Base-by-base conservation (phyloP, 805 yeast genomes). In the Candida sithepensis region DNA sequence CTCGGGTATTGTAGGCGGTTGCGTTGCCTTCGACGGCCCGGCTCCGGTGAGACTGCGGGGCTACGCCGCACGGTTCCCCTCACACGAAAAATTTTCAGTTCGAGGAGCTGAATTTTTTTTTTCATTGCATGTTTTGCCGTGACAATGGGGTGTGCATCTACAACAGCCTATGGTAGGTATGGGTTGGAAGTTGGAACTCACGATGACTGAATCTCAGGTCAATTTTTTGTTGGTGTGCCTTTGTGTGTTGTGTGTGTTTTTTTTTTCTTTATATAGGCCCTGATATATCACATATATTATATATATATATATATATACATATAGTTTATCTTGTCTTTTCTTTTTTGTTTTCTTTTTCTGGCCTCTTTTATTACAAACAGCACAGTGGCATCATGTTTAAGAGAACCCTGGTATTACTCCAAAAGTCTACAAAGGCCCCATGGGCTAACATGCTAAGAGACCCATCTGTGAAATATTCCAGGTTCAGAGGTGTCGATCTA, bases 391-490 rank as follows among this genome's bases (percentile, higher is more conserved):
- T 20, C 16, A 66, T 65, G 70, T 66, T 66, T 42, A 66, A 57
- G 43, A 58, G 55, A 46, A 49, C 66, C 8, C 41, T 57, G 18
- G 60, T 54, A 16, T 44, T 56, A 42, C 51, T 63, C 41, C 65
- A 63, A 46, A 59, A 63, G 54, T 52, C 65, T 21, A 26, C 63
- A 2, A 55, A 54, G 43, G 60, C 54, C 19, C 58, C 67, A 20
- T 65, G 60, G 54, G 56, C 60, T n/a, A 60, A 63, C 52, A 85
- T 86, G 92, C 75, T 87, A 44, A 77, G 69, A 55, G 89, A 85
- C 53, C 91, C 92, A 2, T 79, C 85, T 23, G 55, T 55, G 26
- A 85, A 85, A 64, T 85, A 85, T 65, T 68, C 69, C 18, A 70
- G 84, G 20, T 80, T 78, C 55, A 71, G 75, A 47, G 78, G 79